Percentiles rank a stretch among this genome's conserved stretches.
phyloP scores from a whole-genome alignment of 225 moss, liverwort and hornwort species.

The Polytrichum commune region DNA sequence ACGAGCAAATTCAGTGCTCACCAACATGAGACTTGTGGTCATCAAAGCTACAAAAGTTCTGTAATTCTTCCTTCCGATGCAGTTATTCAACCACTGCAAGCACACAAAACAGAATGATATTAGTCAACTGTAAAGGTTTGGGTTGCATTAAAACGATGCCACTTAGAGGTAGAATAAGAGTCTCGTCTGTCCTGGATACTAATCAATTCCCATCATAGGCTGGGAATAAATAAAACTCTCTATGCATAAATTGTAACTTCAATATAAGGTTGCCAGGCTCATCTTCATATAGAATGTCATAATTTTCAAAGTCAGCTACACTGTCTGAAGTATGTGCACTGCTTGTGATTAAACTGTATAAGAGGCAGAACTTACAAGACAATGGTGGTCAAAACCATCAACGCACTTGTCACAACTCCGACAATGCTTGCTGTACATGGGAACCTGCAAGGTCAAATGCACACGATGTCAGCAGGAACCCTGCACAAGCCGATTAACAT shows the following conservation, averaged over 20 bases:
- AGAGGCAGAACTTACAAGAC: conserved; percentile 55
- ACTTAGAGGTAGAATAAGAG: too few species aligned
- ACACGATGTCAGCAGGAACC: not conserved
- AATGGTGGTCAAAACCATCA: conserved; percentile 98
- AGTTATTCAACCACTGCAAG: conserved; percentile 95
- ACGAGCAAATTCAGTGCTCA: conserved; percentile 17
- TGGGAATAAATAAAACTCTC: too few species aligned
- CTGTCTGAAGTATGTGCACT: too few species aligned
- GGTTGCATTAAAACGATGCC: not conserved
- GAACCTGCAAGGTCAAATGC: conserved; percentile 49
- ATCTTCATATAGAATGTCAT: too few species aligned
- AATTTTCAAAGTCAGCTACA: too few species aligned
- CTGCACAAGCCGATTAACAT: too few species aligned
- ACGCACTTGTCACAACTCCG: conserved; percentile 99
- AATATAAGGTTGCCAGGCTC: too few species aligned
- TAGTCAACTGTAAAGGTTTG: conserved; percentile 3
- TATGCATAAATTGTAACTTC: not conserved
- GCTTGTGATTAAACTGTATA: not conserved
- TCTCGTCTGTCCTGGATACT: too few species aligned
- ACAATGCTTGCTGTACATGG: conserved; percentile 91
- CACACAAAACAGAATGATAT: conserved; percentile 16
- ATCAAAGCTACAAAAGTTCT: conserved; percentile 85
- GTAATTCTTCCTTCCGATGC: conserved; percentile 92
- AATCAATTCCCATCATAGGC: too few species aligned
- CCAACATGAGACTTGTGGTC: conserved; percentile 69